Evolutionary conservation across 2,329 filamentous ascomycete species (phyloP).

Genomic region (Cladosporium colombiae): DNA sequence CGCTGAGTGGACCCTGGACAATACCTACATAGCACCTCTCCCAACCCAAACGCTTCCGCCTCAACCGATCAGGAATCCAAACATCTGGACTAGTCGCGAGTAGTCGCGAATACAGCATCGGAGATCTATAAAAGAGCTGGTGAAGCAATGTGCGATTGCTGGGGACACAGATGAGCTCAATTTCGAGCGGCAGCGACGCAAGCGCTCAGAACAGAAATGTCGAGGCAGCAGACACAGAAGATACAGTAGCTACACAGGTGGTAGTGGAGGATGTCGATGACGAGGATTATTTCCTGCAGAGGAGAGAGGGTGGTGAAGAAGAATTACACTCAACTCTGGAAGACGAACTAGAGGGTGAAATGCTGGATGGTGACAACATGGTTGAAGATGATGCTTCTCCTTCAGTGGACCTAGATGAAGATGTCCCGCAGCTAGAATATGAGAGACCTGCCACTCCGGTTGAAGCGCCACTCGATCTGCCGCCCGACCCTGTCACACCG

Average conservation of each 20-base stretch:
- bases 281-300: slow-evolving; percentile 13
- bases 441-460: slow-evolving; percentile 15
- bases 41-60: slow-evolving; percentile 1
- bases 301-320: background rate
- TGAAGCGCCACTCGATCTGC: slow-evolving; percentile 12
- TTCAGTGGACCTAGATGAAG: slow-evolving; percentile 23
- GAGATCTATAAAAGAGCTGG: background rate
- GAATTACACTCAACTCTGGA: slow-evolving; percentile 10
- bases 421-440: slow-evolving; percentile 28
- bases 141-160: slow-evolving; percentile 56
- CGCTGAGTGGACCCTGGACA: background rate
- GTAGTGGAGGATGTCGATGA: slow-evolving; percentile 18
- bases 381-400: slow-evolving; percentile 21
- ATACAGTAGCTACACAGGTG: slow-evolving; percentile 20
- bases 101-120: background rate
- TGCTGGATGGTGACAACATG: slow-evolving; percentile 20
- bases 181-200: slow-evolving; percentile 62
- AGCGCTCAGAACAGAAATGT: slow-evolving; percentile 60
- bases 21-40: background rate
- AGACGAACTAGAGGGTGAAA: slow-evolving; percentile 19
- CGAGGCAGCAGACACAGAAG: slow-evolving; percentile 32
- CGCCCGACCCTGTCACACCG: slow-evolving; percentile 24
- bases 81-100: background rate
- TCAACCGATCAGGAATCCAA: background rate
- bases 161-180: slow-evolving; percentile 67